Percentiles rank a stretch among this genome's conserved stretches.
phyloP scores from a whole-genome alignment of 257 asterid genomes.

The Fraxinus americana region DNA sequence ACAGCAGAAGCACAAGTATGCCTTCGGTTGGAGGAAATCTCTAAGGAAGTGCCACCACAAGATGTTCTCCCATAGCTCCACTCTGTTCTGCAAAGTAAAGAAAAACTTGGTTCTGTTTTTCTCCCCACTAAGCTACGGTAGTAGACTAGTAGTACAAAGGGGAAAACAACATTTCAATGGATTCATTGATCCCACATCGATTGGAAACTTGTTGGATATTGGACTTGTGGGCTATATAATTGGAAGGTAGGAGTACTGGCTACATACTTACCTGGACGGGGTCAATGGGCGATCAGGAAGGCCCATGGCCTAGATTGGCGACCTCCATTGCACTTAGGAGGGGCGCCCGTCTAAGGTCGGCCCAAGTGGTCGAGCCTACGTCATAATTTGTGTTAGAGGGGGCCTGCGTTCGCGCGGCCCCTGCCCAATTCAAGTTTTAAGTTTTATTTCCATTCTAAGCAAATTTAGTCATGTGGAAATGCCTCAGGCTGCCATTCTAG shows the following conservation, averaged over 20 bases:
- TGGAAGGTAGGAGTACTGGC: not conserved
- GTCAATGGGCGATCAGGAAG: conserved; percentile 37
- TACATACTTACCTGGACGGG: conserved; percentile 47
- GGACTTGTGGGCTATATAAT: not conserved
- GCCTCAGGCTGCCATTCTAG: too few relatives aligned
- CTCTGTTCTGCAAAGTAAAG: conserved; percentile 45
- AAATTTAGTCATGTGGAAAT: too few relatives aligned
- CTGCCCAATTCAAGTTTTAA: not conserved
- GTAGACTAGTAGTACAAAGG: too few relatives aligned
- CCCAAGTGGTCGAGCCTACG: conserved; percentile 15
- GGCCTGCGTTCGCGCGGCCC: conserved; percentile 28
- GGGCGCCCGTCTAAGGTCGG: conserved; percentile 16
- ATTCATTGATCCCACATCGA: not conserved
- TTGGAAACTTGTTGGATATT: not conserved
- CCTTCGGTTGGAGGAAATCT: conserved; percentile 50
- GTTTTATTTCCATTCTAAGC: too few relatives aligned
- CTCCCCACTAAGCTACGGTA: too few relatives aligned
- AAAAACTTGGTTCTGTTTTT: conserved; percentile 37
- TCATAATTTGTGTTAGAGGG: conserved; percentile 25
- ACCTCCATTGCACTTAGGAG: conserved; percentile 21
- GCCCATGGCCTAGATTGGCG: conserved; percentile 40
- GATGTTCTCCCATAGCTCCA: conserved; percentile 55
- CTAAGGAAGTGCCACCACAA: conserved; percentile 33
- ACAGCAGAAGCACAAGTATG: conserved; percentile 48
- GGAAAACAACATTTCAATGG: too few relatives aligned